These are phyloP conservation scores for Kazachstania psychrophila DNA, from an alignment of 805 yeast species.

Conservation along the genomic window DNA sequence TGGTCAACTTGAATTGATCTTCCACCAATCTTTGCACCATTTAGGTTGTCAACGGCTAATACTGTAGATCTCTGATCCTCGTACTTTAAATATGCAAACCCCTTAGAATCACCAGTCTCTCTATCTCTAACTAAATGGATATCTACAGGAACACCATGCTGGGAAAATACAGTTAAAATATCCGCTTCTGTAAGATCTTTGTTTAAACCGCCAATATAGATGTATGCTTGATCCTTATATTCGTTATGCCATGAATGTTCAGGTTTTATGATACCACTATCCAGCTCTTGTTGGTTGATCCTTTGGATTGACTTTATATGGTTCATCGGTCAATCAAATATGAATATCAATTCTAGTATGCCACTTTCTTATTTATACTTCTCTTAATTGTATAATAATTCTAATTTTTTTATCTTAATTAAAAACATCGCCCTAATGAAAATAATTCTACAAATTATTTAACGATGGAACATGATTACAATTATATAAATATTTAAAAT, in stretches of 20 bases:
- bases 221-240: slow-evolving; percentile 63
- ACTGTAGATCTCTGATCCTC: slow-evolving; percentile 73
- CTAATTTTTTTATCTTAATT: no score
- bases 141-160: slow-evolving; percentile 79
- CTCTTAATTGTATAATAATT: no score
- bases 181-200: slow-evolving; percentile 63
- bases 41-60: slow-evolving; percentile 81
- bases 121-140: slow-evolving; percentile 59
- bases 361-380: no score
- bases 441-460: no score
- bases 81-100: slow-evolving; percentile 76
- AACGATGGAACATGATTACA: no score
- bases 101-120: slow-evolving; percentile 54
- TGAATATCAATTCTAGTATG: not conserved
- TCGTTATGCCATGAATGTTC: slow-evolving; percentile 87
- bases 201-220: slow-evolving; percentile 69
- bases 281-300: slow-evolving; percentile 60
- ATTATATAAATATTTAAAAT: no score
- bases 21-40: slow-evolving; percentile 53
- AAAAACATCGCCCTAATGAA: no score
- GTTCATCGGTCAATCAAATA: slow-evolving; percentile 3
- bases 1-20: slow-evolving; percentile 58
- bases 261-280: slow-evolving; percentile 41
- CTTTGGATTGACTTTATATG: slow-evolving; percentile 36
- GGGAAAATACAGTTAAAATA: slow-evolving; percentile 69